phyloP scores from a whole-genome alignment of 2,329 filamentous ascomycete genomes.

The Alternaria arborescens region DNA sequence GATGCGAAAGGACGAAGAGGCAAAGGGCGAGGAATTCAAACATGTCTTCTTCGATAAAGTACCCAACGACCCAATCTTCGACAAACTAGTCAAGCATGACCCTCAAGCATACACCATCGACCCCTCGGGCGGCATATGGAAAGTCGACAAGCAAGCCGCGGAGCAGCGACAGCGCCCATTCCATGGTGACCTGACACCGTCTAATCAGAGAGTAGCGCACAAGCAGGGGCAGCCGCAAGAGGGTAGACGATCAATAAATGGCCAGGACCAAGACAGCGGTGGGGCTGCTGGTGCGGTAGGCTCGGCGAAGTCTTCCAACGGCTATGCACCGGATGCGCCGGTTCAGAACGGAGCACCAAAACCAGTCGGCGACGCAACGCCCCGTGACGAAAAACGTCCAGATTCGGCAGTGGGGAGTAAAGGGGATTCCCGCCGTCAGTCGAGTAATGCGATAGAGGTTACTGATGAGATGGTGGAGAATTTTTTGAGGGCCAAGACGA shows the following conservation, averaged over 20 bases:
- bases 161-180: conserved; percentile 36
- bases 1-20: conserved; percentile 52
- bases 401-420: neutral
- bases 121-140: conserved; percentile 43
- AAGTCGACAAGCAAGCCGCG: conserved; percentile 37
- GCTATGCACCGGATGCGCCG: conserved; percentile 1
- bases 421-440: neutral
- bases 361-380: neutral
- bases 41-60: conserved; percentile 53
- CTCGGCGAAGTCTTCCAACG: conserved; percentile 3
- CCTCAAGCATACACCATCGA: conserved; percentile 36
- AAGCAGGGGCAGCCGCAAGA: neutral
- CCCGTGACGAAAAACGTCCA: neutral
- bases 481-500: conserved; percentile 33
- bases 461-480: conserved; percentile 31
- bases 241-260: neutral
- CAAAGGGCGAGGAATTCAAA: conserved; percentile 49
- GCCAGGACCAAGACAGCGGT: neutral
- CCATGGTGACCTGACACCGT: conserved; percentile 40
- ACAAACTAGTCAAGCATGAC: conserved; percentile 31
- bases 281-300: neutral
- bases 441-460: neutral
- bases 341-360: neutral
- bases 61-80: conserved; percentile 36
- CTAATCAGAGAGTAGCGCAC: conserved; percentile 22